These are phyloP conservation scores for Ustilago hordei DNA, from an alignment of 1,284 basidiomycete species.

Conservation along the genomic window DNA sequence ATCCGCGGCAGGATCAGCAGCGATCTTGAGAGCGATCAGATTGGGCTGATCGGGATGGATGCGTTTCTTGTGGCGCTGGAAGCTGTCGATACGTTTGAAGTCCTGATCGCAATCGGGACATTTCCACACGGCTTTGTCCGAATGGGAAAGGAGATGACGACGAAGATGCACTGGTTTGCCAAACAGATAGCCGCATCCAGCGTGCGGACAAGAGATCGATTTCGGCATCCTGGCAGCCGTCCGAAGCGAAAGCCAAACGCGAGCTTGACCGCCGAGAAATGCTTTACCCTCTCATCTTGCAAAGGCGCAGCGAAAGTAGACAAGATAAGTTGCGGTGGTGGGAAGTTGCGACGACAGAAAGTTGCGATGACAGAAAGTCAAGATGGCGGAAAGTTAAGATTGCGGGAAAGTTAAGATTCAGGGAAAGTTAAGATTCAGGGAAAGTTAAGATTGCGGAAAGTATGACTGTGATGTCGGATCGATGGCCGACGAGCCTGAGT, in stretches of 20 bases:
- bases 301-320: neutral
- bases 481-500: neutral
- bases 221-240: slow-evolving; percentile 32
- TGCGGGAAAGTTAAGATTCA: too few relatives aligned
- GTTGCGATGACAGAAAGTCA: too few relatives aligned
- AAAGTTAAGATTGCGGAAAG: too few relatives aligned
- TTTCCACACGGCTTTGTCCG: slow-evolving; percentile 39
- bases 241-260: neutral
- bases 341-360: too few relatives aligned
- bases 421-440: too few relatives aligned
- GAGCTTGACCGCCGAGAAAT: neutral
- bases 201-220: slow-evolving; percentile 46
- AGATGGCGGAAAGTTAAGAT: neutral
- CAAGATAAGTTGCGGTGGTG: too few relatives aligned
- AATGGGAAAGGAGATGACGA: slow-evolving; percentile 45
- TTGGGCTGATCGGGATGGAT: slow-evolving; percentile 41
- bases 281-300: neutral
- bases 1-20: neutral
- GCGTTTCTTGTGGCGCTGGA: slow-evolving; percentile 52
- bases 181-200: slow-evolving; percentile 44
- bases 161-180: slow-evolving; percentile 50
- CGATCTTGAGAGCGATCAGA: slow-evolving; percentile 33
- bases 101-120: slow-evolving; percentile 45
- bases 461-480: neutral
- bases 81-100: slow-evolving; percentile 55